phyloP scores from a whole-genome alignment of 1,139 yeast species.

The Saccharomyces uvarum region DNA sequence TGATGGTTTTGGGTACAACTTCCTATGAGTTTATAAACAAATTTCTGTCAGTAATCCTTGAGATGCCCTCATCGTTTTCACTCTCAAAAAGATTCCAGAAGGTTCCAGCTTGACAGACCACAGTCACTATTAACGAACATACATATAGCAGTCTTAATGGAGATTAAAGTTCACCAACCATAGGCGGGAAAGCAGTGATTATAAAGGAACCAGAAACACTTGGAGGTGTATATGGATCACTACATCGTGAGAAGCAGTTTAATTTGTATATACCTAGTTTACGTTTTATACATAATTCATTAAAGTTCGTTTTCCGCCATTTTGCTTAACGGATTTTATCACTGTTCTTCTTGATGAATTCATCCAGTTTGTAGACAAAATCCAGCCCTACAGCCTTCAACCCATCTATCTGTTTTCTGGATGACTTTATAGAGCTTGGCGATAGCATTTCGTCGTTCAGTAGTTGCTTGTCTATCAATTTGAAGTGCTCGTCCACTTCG shows the following conservation, averaged over 20 bases:
- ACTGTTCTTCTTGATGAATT: constrained; percentile 25
- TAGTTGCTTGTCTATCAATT: constrained; percentile 57
- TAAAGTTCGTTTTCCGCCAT: background rate
- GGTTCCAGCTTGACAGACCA: background rate
- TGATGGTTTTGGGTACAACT: background rate
- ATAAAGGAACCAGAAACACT: too few species aligned
- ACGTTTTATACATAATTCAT: background rate
- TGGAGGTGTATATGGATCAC: background rate
- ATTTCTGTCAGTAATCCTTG: background rate
- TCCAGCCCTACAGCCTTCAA: constrained; percentile 65
- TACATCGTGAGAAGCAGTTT: background rate
- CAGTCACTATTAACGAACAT: background rate
- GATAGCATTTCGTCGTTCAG: constrained; percentile 51
- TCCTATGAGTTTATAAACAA: background rate
- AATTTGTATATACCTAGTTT: background rate
- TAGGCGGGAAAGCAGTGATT: background rate
- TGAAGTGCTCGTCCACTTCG: constrained; percentile 55
- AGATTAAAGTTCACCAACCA: background rate
- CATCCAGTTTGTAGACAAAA: constrained; percentile 40
- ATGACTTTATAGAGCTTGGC: constrained; percentile 45
- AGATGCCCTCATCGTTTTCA: background rate
- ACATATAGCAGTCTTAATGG: background rate
- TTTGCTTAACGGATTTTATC: constrained; percentile 13
- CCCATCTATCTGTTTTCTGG: constrained; percentile 50
- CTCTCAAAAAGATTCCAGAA: background rate